Evolutionary conservation across 2,329 filamentous ascomycete genomes (phyloP).

Genomic region (Penicillium thymicola): DNA sequence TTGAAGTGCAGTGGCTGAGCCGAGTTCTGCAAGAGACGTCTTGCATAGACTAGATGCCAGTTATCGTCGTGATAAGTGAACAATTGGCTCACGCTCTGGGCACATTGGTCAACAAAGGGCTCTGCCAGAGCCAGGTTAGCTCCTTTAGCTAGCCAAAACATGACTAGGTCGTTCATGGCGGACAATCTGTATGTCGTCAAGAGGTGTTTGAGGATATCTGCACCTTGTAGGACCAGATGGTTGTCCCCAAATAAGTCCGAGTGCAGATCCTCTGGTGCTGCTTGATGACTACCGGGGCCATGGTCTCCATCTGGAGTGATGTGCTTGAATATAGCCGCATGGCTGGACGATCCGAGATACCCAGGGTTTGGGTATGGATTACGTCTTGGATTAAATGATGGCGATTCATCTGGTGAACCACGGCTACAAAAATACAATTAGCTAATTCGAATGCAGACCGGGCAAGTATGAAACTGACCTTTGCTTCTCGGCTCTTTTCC

Average conservation of each 20-base stretch:
- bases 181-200: conserved; percentile 19
- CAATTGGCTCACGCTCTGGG: conserved; percentile 24
- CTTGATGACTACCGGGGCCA: neutral
- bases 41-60: conserved; percentile 25
- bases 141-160: conserved; percentile 26
- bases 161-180: conserved; percentile 25
- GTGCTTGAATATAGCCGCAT: conserved; percentile 30
- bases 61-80: conserved; percentile 22
- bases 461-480: conserved; percentile 12
- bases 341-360: conserved; percentile 29
- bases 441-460: neutral
- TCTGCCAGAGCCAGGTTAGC: conserved; percentile 26
- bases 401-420: conserved; percentile 18
- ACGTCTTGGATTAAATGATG: conserved; percentile 21
- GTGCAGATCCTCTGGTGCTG: conserved; percentile 6
- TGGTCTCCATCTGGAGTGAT: conserved; percentile 23
- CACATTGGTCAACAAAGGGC: conserved; percentile 22
- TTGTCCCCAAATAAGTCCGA: conserved; percentile 22
- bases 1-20: conserved; percentile 18
- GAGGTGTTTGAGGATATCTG: conserved; percentile 25
- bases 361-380: conserved; percentile 30
- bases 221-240: conserved; percentile 22
- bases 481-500: conserved; percentile 20
- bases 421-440: conserved; percentile 10
- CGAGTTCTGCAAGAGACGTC: conserved; percentile 22